Evolutionary conservation across 352 stramenopile species (phyloP), one percentile per base, ranked within the genome.

Genomic region (Thalassiosira livingstoniorum): DNA sequence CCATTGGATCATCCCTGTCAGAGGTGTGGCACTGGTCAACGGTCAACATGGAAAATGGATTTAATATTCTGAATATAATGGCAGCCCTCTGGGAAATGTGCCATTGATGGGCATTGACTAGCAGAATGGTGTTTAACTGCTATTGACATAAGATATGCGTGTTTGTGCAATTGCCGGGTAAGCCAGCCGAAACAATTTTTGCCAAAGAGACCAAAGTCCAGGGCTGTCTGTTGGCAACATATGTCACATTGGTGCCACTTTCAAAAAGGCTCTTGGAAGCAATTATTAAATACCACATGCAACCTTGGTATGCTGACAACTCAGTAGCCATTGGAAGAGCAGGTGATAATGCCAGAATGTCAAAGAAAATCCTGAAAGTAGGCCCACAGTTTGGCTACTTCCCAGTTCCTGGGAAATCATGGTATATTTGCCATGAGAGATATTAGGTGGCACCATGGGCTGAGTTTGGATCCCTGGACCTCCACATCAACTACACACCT

Each of bases 261-360:
- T 23, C 60, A 1, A 25, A 61, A n/a, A 45, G 45, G 5, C 53
- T 85, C 2, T 39, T 55, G 18, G 23, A 61, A 3, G 45, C 5
- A 15, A 39, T 74, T n/a, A n/a, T n/a, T 11, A 63, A 43, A 7
- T 35, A 53, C 3, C 42, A 27, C 2, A 29, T 74, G 47, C 78
- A 85, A 51, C 66, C 78, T 2, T 86, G 71, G 78, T 82, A 75
- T 57, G 60, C 58, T 1, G 72, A 86, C 62, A 72, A 86, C 37
- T 35, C 51, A 7, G 72, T 23, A 1, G 51, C 67, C 2, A 60
- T 39, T 1, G 65, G 61, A 4, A 35, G 27, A 21, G 39, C 60
- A 4, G 4, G 31, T 0, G 21, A 23, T 0, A 78, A 75, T 35
- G 58, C 57, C 25, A 45, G 23, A 15, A 39, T 29, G 25, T 21